phyloP scores from a whole-genome alignment of 2,329 filamentous ascomycete genomes.

The Diplocarpon rosae region DNA sequence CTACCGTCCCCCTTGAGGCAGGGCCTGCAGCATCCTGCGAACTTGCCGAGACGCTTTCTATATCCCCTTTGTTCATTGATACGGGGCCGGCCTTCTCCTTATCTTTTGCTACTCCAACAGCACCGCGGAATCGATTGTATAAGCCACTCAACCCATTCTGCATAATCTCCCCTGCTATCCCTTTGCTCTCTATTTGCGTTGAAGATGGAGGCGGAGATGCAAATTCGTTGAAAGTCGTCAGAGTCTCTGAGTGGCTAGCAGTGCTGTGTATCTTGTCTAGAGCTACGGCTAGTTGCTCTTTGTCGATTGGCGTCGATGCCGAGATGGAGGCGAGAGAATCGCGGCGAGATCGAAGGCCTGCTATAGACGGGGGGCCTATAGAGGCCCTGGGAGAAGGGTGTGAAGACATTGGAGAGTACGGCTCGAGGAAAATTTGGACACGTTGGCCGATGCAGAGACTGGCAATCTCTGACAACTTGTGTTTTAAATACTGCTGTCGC shows the following conservation, averaged over 20 bases:
- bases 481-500: constrained; percentile 9
- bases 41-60: constrained; percentile 34
- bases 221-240: constrained; percentile 94
- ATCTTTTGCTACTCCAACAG: constrained; percentile 51
- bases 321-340: constrained; percentile 40
- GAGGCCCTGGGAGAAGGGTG: constrained; percentile 21
- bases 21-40: constrained; percentile 32
- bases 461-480: not conserved
- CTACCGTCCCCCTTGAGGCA: constrained; percentile 32
- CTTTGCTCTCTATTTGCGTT: constrained; percentile 53
- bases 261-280: constrained; percentile 82
- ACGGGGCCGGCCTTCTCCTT: constrained; percentile 37
- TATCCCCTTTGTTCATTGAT: constrained; percentile 29
- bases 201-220: constrained; percentile 54
- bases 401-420: constrained; percentile 21
- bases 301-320: constrained; percentile 45
- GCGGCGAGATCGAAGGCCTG: constrained; percentile 27
- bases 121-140: constrained; percentile 75
- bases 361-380: constrained; percentile 12
- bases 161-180: constrained; percentile 59
- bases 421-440: not conserved
- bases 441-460: not conserved
- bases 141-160: constrained; percentile 82
- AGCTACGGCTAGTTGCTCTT: constrained; percentile 62
- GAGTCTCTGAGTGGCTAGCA: constrained; percentile 70